Evolutionary conservation across 805 yeast species (phyloP), one percentile per base, ranked within the genome.

Genomic region (Yarrowia sp.): DNA sequence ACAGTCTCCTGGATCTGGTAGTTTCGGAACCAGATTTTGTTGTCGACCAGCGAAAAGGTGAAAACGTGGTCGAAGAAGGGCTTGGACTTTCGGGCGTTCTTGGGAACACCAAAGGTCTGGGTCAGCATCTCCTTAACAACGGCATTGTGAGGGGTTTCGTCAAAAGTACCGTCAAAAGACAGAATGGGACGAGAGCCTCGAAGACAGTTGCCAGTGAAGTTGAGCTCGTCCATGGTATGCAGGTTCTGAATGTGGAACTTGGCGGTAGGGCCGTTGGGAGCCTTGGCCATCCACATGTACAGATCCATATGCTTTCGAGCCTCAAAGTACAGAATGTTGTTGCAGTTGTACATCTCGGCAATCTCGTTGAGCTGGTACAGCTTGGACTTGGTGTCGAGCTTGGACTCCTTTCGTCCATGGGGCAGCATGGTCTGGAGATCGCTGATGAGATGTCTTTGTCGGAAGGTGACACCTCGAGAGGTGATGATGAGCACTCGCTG

Each of bases 221-320:
- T 92, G 68, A 95, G 81, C 77, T 95, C 99, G 73, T 92, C 97
- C 81, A 92, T 85, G 35, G 98, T 95, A 77, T 95, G 98, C 78
- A 95, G 81, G 77, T 95, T 95, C 78, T 93, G 97, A 66, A 95
- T 83, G 74, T 88, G 95, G 76, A 95, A 93, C 77, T 95, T 95
- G 72, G 90, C 79, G 24, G 98, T 93, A 66, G 99, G 99, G 1
- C 99, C 99, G 75, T 95, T 93, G 46, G 99, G 99, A 30, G 98
- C 95, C 77, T 95, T 93, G 35, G 97, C 85, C 68, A 95, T 76
- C 97, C 98, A 95, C 76, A 95, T 77, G 76, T 95, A 95, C 72
- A 95, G 84, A 78, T 95, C 99, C 76, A 86, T 89, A 78, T 93
- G 98, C 77, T 95, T 95, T 79, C 98, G 87, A 64, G 96, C 90